Evolutionary conservation across 257 asterid species (phyloP), one percentile per base, ranked within the genome.

Genomic region (Rauvolfia tetraphylla): DNA sequence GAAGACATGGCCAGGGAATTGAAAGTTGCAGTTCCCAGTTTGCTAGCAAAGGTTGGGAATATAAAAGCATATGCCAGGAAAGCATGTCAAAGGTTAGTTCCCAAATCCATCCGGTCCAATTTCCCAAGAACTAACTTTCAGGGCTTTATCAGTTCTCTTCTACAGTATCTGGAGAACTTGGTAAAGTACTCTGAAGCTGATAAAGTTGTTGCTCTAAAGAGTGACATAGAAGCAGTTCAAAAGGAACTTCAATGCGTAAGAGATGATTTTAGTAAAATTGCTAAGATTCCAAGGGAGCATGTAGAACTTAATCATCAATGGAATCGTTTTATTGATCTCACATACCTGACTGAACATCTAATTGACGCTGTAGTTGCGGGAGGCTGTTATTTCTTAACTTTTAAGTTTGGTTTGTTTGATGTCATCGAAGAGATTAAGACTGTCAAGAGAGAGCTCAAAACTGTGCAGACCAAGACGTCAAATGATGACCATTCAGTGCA

Each of bases 61-160:
- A n/a, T n/a, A n/a, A n/a, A n/a, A n/a, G n/a, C n/a, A n/a, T n/a
- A n/a, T n/a, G n/a, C n/a, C n/a, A n/a, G n/a, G n/a, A 13, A 36
- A 20, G 23, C 7, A 44, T 51, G 22, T 33, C 31, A 54, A 20
- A 46, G 51, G 9, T 22, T 72, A 5, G 17, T 73, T 34, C 54
- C 76, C 23, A 73, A 56, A 54, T 73, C 68, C 15, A 20, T 73
- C 25, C 12, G 53, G 5, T 73, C 68, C n/a, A 36, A 36, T 8
- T 51, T 72, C 23, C 76, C 76, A 42, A 53, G 39, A 53, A 72
- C 76, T 31, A n/a, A n/a, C n/a, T n/a, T n/a, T n/a, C n/a, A n/a
- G n/a, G n/a, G n/a, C n/a, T n/a, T n/a, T n/a, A n/a, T 71, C 17
- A 31, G 39, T 54, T 34, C 14, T 54, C 51, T 72, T 20, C 11